Evolutionary conservation across 2,329 filamentous ascomycete species (phyloP).

Genomic region (Colletotrichum scovillei): DNA sequence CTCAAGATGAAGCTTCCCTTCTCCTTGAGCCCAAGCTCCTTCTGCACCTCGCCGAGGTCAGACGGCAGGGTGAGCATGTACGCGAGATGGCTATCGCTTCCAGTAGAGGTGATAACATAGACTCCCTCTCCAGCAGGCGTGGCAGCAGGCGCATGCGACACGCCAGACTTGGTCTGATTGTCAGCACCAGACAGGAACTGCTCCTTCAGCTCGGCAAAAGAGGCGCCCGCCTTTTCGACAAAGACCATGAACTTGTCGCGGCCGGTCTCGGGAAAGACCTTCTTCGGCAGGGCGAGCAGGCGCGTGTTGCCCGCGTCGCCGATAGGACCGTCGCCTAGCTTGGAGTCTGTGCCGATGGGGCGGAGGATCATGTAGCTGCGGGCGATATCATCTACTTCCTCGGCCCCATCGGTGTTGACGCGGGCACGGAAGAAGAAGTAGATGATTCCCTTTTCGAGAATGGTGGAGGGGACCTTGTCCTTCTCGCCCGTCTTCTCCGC

Average conservation of each 20-base stretch:
- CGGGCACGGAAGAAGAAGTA: constrained; percentile 91
- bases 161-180: constrained; percentile 84
- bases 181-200: constrained; percentile 74
- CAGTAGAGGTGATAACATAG: constrained; percentile 82
- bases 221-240: constrained; percentile 78
- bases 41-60: constrained; percentile 77
- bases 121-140: constrained; percentile 86
- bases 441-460: constrained; percentile 88
- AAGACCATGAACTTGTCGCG: constrained; percentile 83
- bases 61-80: constrained; percentile 83
- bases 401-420: constrained; percentile 77
- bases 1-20: constrained; percentile 83
- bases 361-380: constrained; percentile 84
- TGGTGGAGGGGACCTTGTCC: constrained; percentile 49
- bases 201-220: constrained; percentile 77
- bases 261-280: constrained; percentile 77
- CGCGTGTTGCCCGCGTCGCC: constrained; percentile 71
- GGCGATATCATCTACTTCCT: constrained; percentile 77
- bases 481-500: constrained; percentile 31
- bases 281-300: constrained; percentile 85
- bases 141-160: constrained; percentile 74
- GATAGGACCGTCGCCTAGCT: constrained; percentile 65
- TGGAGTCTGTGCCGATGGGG: constrained; percentile 76
- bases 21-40: constrained; percentile 76
- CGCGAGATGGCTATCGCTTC: constrained; percentile 78